A percentile compares a stretch with the other conserved stretches of the same genome.
Conservation (phyloP, 2,329 filamentous ascomycete genomes). For the Lojkania enalia region DNA sequence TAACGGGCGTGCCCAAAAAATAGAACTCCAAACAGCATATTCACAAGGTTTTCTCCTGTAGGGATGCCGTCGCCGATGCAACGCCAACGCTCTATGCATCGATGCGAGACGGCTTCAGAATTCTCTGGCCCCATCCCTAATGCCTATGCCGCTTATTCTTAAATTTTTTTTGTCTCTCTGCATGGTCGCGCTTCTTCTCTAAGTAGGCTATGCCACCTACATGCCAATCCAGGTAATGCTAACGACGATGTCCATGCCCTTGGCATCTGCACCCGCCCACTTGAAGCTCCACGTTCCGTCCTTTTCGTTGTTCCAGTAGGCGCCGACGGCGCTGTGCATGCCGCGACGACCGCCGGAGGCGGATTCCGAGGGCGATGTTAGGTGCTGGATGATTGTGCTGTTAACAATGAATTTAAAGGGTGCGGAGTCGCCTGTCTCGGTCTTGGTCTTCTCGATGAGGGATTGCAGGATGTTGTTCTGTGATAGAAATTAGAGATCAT, state of each 20-base stretch:
- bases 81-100: too few species aligned
- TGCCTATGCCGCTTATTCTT: too few species aligned
- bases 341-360: conserved; percentile 80
- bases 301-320: conserved; percentile 89
- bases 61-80: too few species aligned
- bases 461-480: conserved; percentile 77
- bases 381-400: conserved; percentile 96
- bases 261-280: conserved; percentile 64
- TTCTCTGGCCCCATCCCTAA: too few species aligned
- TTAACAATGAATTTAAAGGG: conserved; percentile 96
- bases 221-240: conserved; percentile 71
- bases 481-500: too few species aligned
- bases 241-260: conserved; percentile 58
- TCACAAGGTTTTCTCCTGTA: too few species aligned
- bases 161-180: too few species aligned
- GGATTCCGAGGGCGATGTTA: conserved; percentile 49
- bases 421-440: conserved; percentile 57
- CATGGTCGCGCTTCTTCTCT: too few species aligned
- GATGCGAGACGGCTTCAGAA: too few species aligned
- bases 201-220: too few species aligned
- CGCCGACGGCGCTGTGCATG: conserved; percentile 84
- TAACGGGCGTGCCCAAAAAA: too few species aligned
- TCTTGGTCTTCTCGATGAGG: conserved; percentile 74
- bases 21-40: too few species aligned
- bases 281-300: conserved; percentile 91